Conservation (phyloP, 2,329 filamentous ascomycete genomes). For the Purpureocillium takamizusanense region DNA sequence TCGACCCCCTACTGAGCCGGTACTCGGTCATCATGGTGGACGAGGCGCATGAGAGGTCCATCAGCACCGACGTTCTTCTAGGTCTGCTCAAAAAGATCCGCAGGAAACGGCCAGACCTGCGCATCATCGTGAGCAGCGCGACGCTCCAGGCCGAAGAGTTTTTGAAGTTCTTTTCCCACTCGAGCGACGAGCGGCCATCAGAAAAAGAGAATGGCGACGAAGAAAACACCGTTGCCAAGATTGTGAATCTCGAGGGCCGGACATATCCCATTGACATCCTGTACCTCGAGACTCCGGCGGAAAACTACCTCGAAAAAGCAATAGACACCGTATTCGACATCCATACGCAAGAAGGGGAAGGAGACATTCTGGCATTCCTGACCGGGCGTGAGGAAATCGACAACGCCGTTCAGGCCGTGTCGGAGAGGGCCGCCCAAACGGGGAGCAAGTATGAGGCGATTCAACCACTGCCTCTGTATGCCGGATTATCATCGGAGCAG, state of each 20-base stretch:
- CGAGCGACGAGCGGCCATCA: slow-evolving; percentile 23
- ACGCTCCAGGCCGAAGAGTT: slow-evolving; percentile 88
- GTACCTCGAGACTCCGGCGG: slow-evolving; percentile 67
- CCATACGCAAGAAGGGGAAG: slow-evolving; percentile 68
- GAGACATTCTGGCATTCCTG: slow-evolving; percentile 85
- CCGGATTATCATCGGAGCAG: slow-evolving; percentile 79
- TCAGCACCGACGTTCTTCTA: slow-evolving; percentile 85
- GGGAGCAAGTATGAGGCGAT: slow-evolving; percentile 20
- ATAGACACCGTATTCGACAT: slow-evolving; percentile 82
- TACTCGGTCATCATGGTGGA: slow-evolving; percentile 98
- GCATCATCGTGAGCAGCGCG: slow-evolving; percentile 87
- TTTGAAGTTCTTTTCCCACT: slow-evolving; percentile 60
- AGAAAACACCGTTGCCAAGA: slow-evolving; percentile 28
- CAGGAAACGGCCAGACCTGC: slow-evolving; percentile 68
- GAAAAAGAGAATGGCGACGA: slow-evolving; percentile 17
- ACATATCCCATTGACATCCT: slow-evolving; percentile 84
- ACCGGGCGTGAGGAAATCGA: slow-evolving; percentile 94
- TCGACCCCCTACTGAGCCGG: slow-evolving; percentile 80
- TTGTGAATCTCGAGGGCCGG: slow-evolving; percentile 79
- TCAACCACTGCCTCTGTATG: slow-evolving; percentile 65
- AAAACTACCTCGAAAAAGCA: slow-evolving; percentile 80
- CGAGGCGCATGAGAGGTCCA: slow-evolving; percentile 87
- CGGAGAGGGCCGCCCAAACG: slow-evolving; percentile 59
- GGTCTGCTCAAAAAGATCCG: slow-evolving; percentile 87
- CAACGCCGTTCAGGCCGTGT: slow-evolving; percentile 65